These are phyloP conservation scores for Eucalyptus curtisii DNA, from an alignment of 345 rosid genomes.

Conservation along the genomic window DNA sequence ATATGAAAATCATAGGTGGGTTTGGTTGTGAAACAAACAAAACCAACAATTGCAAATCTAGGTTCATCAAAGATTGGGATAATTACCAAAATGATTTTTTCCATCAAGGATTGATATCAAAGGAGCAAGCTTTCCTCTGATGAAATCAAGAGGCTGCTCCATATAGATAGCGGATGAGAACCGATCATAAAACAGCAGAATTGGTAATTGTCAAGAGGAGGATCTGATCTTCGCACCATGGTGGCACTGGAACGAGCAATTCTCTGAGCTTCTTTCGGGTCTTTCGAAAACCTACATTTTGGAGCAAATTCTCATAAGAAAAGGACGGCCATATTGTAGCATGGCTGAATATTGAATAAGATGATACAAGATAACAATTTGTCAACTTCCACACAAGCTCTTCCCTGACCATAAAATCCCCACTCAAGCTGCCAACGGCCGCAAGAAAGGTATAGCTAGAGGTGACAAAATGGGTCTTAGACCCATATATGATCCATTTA, in stretches of 20 bases:
- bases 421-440: not conserved
- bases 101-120: not conserved
- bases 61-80: not conserved
- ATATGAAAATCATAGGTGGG: not conserved
- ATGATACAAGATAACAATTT: not conserved
- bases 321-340: not conserved
- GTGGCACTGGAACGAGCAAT: conserved; percentile 40
- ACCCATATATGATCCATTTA: too few species aligned
- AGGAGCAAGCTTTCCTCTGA: not conserved
- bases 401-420: not conserved
- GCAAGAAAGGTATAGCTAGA: not conserved
- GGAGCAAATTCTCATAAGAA: not conserved
- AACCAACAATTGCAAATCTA: not conserved
- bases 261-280: conserved; percentile 80
- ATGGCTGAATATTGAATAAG: not conserved
- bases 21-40: not conserved
- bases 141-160: not conserved
- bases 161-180: not conserved
- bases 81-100: not conserved
- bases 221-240: not conserved
- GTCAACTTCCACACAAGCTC: not conserved
- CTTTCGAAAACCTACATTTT: conserved; percentile 59
- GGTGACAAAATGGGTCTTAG: too few species aligned
- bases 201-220: not conserved
- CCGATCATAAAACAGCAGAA: not conserved